Evolutionary conservation across 1,139 yeast genomes (phyloP).

Genomic region (Spathaspora sp.): DNA sequence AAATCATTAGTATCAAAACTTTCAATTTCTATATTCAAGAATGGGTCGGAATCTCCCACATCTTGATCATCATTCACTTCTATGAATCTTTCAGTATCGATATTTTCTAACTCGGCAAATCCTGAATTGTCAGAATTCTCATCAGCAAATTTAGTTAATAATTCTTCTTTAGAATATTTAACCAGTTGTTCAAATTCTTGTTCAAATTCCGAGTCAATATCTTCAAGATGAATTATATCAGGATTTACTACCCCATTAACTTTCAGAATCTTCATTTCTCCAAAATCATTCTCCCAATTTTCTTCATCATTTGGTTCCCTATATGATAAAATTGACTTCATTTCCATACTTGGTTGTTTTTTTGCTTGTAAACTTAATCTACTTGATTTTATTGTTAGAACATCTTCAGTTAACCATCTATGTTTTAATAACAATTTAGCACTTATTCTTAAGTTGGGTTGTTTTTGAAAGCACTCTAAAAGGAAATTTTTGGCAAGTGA

Average conservation of each 20-base stretch:
- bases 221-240: constrained; percentile 10
- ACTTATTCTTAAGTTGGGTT: constrained; percentile 58
- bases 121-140: constrained; percentile 18
- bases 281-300: constrained; percentile 38
- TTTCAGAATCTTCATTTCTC: constrained; percentile 16
- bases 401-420: constrained; percentile 51
- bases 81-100: constrained; percentile 3
- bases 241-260: constrained; percentile 6
- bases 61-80: constrained; percentile 5
- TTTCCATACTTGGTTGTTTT: constrained; percentile 12
- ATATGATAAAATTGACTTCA: constrained; percentile 26
- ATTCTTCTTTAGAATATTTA: constrained; percentile 25
- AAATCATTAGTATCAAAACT: constrained; percentile 45
- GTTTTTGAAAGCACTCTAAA: constrained; percentile 74
- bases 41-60: constrained; percentile 37
- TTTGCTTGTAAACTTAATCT: constrained; percentile 1
- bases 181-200: constrained; percentile 1
- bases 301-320: constrained; percentile 33
- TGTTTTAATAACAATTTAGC: constrained; percentile 61
- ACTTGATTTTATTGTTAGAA: constrained; percentile 6
- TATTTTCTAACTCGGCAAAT: constrained; percentile 4
- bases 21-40: constrained; percentile 39
- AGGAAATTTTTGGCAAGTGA: constrained; percentile 62
- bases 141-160: constrained; percentile 32
- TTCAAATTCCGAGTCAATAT: constrained; percentile 7